These are phyloP conservation scores for Ambrosiella cleistominuta DNA, from an alignment of 2,329 filamentous ascomycete genomes.

Conservation along the genomic window DNA sequence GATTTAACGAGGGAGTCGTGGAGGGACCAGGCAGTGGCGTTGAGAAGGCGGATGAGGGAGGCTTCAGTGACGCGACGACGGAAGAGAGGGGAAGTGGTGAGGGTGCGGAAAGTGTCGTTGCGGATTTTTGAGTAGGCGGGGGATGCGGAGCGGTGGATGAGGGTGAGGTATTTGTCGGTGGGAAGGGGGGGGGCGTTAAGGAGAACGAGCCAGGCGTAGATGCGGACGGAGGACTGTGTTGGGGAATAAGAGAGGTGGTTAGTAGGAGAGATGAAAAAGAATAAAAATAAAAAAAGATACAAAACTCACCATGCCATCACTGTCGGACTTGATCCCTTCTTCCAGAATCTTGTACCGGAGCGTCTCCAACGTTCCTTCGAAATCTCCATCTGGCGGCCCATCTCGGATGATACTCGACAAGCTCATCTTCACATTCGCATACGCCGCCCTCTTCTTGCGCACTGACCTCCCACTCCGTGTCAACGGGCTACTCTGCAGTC, in stretches of 20 bases:
- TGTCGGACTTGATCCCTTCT: conserved; percentile 59
- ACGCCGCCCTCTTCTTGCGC: conserved; percentile 21
- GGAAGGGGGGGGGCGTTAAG: conserved; percentile 71
- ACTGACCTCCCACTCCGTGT: conserved; percentile 17
- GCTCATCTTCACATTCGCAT: conserved; percentile 38
- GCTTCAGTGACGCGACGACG: conserved; percentile 89
- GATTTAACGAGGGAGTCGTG: conserved; percentile 53
- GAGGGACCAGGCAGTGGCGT: conserved; percentile 85
- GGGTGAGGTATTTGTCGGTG: conserved; percentile 73
- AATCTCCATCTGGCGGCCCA: conserved; percentile 56
- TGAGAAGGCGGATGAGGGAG: conserved; percentile 80
- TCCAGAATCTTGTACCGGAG: conserved; percentile 56
- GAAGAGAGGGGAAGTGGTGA: conserved; percentile 94
- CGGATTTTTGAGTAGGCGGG: conserved; percentile 94
- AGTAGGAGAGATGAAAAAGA: background rate
- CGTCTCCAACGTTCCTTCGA: conserved; percentile 48
- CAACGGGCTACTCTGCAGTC: conserved; percentile 12
- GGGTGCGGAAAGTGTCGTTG: conserved; percentile 92
- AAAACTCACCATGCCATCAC: conserved; percentile 56
- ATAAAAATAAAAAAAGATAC: background rate
- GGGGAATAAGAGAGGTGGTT: background rate
- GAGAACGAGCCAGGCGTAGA: conserved; percentile 91
- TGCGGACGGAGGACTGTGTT: conserved; percentile 65
- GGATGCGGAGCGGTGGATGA: conserved; percentile 84
- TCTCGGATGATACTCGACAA: conserved; percentile 66